Evolutionary conservation across 2,329 filamentous ascomycete species (phyloP).

Genomic region (Fusarium circinatum): DNA sequence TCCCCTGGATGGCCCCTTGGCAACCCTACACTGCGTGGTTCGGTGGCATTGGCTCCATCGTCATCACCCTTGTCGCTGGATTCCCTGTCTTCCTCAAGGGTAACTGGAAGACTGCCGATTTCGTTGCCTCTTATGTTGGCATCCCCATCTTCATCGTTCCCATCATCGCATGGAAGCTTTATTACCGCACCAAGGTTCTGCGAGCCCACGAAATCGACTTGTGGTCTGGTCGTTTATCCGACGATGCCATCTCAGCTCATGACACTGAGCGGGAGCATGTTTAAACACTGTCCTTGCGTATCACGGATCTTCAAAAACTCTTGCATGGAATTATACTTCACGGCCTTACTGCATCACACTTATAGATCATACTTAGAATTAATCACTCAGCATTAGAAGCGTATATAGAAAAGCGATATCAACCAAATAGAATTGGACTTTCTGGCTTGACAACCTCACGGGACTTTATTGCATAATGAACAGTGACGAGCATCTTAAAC

Average conservation of each 20-base stretch:
- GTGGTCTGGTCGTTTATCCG: slow-evolving; percentile 34
- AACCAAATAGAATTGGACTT: neutral
- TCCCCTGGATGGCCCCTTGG: slow-evolving; percentile 63
- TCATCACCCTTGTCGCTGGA: slow-evolving; percentile 78
- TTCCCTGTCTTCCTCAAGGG: slow-evolving; percentile 78
- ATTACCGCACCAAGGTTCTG: slow-evolving; percentile 44
- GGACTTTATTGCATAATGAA: fast-evolving
- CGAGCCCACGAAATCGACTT: slow-evolving; percentile 64
- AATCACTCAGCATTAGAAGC: neutral
- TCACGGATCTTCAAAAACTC: fast-evolving
- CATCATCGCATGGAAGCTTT: slow-evolving; percentile 69
- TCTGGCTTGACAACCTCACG: no score
- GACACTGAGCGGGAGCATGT: slow-evolving; percentile 1
- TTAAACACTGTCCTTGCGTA: neutral
- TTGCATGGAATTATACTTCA: neutral
- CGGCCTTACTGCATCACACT: neutral
- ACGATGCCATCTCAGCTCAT: slow-evolving; percentile 5
- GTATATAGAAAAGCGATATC: neutral
- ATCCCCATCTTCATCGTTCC: slow-evolving; percentile 69
- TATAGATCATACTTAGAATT: neutral
- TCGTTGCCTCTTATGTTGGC: slow-evolving; percentile 73
- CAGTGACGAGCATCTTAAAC: neutral
- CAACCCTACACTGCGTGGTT: slow-evolving; percentile 74
- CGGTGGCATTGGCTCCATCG: slow-evolving; percentile 64
- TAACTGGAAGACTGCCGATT: slow-evolving; percentile 70